Percentiles rank a stretch among this genome's conserved stretches.
Conservation (phyloP, 805 yeast species). For the Saccharomycopsis oosterbeekiorum region DNA sequence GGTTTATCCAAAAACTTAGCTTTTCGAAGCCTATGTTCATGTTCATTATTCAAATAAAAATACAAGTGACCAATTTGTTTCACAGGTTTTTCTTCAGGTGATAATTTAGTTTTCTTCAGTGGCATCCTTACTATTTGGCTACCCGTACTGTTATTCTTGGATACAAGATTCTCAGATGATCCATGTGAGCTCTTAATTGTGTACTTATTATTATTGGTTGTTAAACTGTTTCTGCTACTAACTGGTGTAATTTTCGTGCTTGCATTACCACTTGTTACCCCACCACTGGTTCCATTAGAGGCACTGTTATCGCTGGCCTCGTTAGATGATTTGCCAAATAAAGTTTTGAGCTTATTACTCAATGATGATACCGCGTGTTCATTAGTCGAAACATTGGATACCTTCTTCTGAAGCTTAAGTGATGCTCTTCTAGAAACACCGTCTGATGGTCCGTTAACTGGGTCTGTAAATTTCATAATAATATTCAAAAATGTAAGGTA, state of each 20-base stretch:
- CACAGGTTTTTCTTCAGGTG: background rate
- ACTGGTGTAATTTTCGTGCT: background rate
- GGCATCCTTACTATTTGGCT: background rate
- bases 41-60: slow-evolving; percentile 6
- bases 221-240: background rate
- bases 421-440: background rate
- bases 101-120: background rate
- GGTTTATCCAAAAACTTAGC: slow-evolving; percentile 11
- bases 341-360: slow-evolving; percentile 9
- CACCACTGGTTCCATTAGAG: background rate
- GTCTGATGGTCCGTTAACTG: background rate
- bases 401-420: background rate
- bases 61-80: slow-evolving; percentile 6
- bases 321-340: slow-evolving; percentile 1
- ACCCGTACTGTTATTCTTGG: background rate
- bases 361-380: slow-evolving; percentile 3
- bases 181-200: background rate
- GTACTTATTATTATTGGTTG: background rate
- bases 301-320: background rate
- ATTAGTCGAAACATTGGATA: background rate
- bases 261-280: background rate
- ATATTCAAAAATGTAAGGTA: background rate
- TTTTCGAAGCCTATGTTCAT: slow-evolving; percentile 12
- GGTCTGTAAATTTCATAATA: background rate
- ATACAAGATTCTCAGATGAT: background rate